A percentile compares a stretch with the other conserved stretches of the same genome.
Evolutionary conservation across 179 eudicot species (phyloP).

Genomic region (Beta macrorhiza): DNA sequence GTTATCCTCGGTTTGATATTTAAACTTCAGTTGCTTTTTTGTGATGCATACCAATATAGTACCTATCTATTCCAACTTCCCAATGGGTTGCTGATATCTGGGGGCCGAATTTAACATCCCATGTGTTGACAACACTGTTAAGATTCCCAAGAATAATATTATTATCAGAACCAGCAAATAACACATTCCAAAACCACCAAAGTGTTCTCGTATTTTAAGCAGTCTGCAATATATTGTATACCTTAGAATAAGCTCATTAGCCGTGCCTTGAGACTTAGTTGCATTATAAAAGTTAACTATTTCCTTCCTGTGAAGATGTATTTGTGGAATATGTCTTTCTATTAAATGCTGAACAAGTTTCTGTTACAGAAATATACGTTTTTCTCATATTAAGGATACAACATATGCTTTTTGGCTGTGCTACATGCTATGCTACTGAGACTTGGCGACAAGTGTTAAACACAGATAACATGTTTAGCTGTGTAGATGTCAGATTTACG

Average conservation of each 20-base stretch:
- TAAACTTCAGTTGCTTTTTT: neutral
- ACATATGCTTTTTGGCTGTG: neutral
- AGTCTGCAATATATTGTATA: neutral
- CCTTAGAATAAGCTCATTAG: neutral
- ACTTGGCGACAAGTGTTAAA: neutral
- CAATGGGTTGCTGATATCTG: neutral
- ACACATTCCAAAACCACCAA: neutral
- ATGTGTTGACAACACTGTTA: neutral
- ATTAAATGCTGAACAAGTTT: neutral
- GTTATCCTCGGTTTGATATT: neutral
- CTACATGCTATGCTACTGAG: neutral
- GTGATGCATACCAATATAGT: neutral
- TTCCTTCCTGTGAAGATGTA: neutral
- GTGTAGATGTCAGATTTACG: neutral
- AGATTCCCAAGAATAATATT: too few relatives aligned
- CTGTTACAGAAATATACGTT: neutral
- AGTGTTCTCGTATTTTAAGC: neutral
- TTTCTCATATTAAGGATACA: neutral
- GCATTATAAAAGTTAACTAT: neutral
- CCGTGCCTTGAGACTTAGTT: neutral
- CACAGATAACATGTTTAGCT: neutral
- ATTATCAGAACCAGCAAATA: neutral
- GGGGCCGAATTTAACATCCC: neutral
- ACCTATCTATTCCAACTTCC: neutral
- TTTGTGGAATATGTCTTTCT: neutral